These are phyloP conservation scores for Stachybotrys echinatus DNA, from an alignment of 2,329 filamentous ascomycete genomes.

Conservation along the genomic window DNA sequence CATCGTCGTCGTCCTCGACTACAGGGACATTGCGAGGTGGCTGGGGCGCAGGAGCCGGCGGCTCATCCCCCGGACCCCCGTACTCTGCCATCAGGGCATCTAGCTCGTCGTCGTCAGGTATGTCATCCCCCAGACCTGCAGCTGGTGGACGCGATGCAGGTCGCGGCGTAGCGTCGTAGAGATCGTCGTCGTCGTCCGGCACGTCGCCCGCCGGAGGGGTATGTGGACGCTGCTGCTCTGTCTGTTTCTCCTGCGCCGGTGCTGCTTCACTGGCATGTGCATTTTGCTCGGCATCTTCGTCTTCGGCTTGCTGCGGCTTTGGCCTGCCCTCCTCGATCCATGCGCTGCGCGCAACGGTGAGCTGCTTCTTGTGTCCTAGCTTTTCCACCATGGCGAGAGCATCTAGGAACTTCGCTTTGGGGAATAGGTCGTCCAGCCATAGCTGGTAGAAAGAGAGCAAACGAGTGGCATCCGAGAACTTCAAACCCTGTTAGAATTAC, in stretches of 20 bases:
- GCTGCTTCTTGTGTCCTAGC: slow-evolving; percentile 75
- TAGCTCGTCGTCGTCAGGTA: slow-evolving; percentile 43
- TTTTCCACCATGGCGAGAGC: slow-evolving; percentile 89
- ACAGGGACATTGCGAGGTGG: slow-evolving; percentile 1
- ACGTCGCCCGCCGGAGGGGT: slow-evolving; percentile 16
- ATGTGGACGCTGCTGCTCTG: slow-evolving; percentile 23
- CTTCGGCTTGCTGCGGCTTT: slow-evolving; percentile 27
- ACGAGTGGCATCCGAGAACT: slow-evolving; percentile 80
- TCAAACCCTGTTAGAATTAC: neutral
- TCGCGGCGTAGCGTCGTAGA: slow-evolving; percentile 1
- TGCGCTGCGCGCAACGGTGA: slow-evolving; percentile 68
- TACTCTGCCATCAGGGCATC: slow-evolving; percentile 48
- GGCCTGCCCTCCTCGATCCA: slow-evolving; percentile 79
- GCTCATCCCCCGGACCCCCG: slow-evolving; percentile 25
- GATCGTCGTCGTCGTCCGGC: slow-evolving; percentile 13
- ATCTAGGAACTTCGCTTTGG: slow-evolving; percentile 89
- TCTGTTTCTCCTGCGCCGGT: slow-evolving; percentile 1
- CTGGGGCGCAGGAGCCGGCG: neutral
- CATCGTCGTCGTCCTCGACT: slow-evolving; percentile 23
- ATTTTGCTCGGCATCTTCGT: slow-evolving; percentile 9
- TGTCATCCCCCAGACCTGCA: slow-evolving; percentile 22
- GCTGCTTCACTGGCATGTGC: no score
- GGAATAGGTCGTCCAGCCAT: slow-evolving; percentile 95
- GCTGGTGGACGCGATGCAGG: slow-evolving; percentile 11
- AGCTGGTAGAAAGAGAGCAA: slow-evolving; percentile 89